Evolutionary conservation across 495 filamentous ascomycete species (phyloP), one percentile per base, ranked within the genome.

Genomic region (Letharia lupina): DNA sequence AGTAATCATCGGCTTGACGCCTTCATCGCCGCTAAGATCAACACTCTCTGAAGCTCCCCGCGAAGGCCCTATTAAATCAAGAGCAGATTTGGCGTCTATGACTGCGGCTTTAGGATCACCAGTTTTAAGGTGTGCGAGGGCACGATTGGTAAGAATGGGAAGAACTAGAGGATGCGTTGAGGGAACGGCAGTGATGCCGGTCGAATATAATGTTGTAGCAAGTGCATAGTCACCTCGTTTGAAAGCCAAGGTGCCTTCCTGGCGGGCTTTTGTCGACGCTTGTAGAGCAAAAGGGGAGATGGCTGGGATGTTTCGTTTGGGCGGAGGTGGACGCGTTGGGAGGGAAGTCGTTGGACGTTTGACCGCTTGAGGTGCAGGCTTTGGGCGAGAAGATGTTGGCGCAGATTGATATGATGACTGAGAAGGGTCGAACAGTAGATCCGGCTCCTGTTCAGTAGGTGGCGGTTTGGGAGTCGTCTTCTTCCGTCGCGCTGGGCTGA

Each of bases 161-260:
- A 98, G 93, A 54, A 86, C 83, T 50, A 98, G 80, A 16, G 91
- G 91, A 73, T 98, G 95, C n/a, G 81, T 82, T 16, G 84, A 75
- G 11, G 94, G 95, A 39, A 98, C 80, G 62, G 83, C 82, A 6
- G 80, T 73, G 11, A 98, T 83, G 3, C 94, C 89, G 45, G 84
- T 79, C 1, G 88, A 86, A 79, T 97, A 98, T 15, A 86, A 84
- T 60, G 85, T 82, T 69, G 96, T 90, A 0, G 94, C 95, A 5
- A 86, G 81, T 18, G 89, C 87, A 74, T 90, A 98, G 75, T 98
- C 94, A 44, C 94, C 94, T 35, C 90, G 85, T 75, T 96, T 98
- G 80, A 96, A 98, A 68, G 92, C 87, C 63, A 86, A 87, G 15
- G 91, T 88, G 40, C 93, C 95, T 62, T 86, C 86, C 63, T 86